phyloP scores from a whole-genome alignment of 208 protist species.

The Balamuthia mandrillaris region DNA sequence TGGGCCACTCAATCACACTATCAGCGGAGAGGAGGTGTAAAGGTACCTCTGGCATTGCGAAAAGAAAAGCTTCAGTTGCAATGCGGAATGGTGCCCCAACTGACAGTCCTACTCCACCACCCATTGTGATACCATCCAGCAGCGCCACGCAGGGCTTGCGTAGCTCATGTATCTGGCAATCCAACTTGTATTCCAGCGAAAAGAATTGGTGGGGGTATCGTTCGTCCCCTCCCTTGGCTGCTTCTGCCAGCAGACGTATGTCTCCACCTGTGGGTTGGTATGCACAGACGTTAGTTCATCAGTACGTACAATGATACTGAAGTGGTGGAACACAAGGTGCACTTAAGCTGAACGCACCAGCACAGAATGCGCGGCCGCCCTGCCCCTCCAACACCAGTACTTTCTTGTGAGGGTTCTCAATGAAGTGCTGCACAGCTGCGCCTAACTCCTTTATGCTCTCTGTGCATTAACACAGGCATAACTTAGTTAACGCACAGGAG shows the following conservation, averaged over 20 bases:
- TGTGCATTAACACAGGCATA: neutral
- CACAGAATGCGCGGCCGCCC: constrained; percentile 74
- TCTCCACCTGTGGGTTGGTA: neutral
- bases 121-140: constrained; percentile 52
- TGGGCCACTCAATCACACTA: no score
- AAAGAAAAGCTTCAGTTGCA: constrained; percentile 66
- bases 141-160: constrained; percentile 45
- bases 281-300: no score
- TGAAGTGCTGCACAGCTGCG: neutral
- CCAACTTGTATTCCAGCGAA: constrained; percentile 66
- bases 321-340: no score
- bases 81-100: constrained; percentile 64
- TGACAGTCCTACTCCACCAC: constrained; percentile 71
- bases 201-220: constrained; percentile 58
- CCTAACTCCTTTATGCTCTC: constrained; percentile 53
- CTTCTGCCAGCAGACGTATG: neutral
- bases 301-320: no score
- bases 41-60: constrained; percentile 74
- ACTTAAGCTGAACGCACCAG: constrained; percentile 66
- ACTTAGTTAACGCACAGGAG: no score
- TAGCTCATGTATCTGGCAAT: constrained; percentile 44
- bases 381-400: constrained; percentile 50
- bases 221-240: neutral
- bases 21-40: no score
- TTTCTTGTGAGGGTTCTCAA: neutral